Evolutionary conservation across 345 rosid species (phyloP).

Genomic region (Iberis pinnata): DNA sequence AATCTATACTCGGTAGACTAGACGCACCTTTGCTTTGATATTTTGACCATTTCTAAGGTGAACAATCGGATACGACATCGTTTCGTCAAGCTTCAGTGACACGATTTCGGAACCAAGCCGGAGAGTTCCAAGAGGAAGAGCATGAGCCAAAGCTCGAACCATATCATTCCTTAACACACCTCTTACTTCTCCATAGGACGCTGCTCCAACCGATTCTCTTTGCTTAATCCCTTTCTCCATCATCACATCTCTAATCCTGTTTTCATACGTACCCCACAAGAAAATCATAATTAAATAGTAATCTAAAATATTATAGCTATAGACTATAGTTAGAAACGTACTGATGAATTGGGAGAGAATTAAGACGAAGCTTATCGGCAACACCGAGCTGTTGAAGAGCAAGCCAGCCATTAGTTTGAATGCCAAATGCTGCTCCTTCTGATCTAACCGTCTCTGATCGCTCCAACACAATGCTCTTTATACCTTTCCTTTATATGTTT

Average conservation of each 20-base stretch:
- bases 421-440: constrained; percentile 41
- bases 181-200: constrained; percentile 41
- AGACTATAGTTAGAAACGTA: neutral
- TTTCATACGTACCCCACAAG: neutral
- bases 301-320: no score
- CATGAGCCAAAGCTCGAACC: constrained; percentile 35
- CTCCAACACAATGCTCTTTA: constrained; percentile 47
- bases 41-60: constrained; percentile 28
- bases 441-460: constrained; percentile 38
- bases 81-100: constrained; percentile 30
- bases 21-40: constrained; percentile 39
- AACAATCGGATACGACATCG: constrained; percentile 29
- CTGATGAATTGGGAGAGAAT: constrained; percentile 32
- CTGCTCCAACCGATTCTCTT: constrained; percentile 7
- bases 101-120: constrained; percentile 32
- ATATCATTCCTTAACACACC: constrained; percentile 43
- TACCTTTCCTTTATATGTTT: constrained; percentile 47
- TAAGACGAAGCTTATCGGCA: constrained; percentile 37
- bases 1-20: no score
- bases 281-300: neutral
- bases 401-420: constrained; percentile 56
- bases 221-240: constrained; percentile 21
- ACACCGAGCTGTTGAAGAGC: constrained; percentile 53
- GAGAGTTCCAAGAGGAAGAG: constrained; percentile 36
- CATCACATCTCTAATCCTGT: constrained; percentile 18